phyloP scores from a whole-genome alignment of 2,329 filamentous ascomycete species.

The Xylaria sp. region DNA sequence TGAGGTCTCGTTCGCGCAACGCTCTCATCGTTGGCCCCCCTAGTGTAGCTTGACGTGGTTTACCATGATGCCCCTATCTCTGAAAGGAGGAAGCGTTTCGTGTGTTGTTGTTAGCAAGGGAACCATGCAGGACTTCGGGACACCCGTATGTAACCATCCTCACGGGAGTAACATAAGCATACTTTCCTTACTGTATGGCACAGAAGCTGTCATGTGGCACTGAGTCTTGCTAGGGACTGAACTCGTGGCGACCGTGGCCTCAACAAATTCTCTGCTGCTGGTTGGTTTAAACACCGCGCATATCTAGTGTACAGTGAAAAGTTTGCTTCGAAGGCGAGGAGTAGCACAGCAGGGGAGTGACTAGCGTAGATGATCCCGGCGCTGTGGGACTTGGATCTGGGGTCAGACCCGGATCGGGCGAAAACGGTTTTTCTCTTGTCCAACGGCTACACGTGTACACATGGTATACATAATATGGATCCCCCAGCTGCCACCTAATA shows the following conservation, averaged over 20 bases:
- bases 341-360: constrained; percentile 10
- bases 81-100: not conserved
- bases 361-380: constrained; percentile 8
- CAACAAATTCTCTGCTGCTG: not conserved
- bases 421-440: not conserved
- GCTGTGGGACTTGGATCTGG: constrained; percentile 14
- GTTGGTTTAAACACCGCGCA: not conserved
- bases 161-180: not conserved
- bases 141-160: too few relatives aligned
- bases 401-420: constrained; percentile 18
- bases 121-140: not conserved
- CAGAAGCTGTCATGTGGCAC: not conserved
- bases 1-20: not conserved
- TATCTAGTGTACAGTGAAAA: not conserved
- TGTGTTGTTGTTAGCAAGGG: not conserved
- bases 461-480: constrained; percentile 1
- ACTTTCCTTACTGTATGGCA: not conserved
- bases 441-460: not conserved
- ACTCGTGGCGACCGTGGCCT: not conserved
- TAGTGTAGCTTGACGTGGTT: not conserved
- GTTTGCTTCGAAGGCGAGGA: not conserved
- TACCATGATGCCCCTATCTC: not conserved
- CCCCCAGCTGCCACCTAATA: not conserved
- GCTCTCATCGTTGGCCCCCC: not conserved
- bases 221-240: not conserved